phyloP scores from a whole-genome alignment of 2,329 filamentous ascomycete species.

The Diaporthe sp. region DNA sequence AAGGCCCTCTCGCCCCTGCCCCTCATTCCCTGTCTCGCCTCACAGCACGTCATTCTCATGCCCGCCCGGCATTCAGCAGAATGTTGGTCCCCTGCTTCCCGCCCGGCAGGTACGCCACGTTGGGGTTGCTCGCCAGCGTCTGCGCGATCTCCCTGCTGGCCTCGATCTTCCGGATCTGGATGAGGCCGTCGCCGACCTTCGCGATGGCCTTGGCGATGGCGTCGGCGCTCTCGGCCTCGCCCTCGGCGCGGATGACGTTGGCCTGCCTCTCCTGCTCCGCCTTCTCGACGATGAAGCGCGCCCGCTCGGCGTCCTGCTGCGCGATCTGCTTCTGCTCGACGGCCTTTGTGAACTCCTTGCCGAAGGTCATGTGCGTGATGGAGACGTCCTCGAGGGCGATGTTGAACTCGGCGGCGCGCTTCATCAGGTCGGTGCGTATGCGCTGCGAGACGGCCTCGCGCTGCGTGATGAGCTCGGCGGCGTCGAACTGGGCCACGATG shows the following conservation, averaged over 20 bases:
- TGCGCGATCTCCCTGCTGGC: slow-evolving; percentile 95
- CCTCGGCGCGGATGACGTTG: slow-evolving; percentile 97
- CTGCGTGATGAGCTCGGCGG: slow-evolving; percentile 98
- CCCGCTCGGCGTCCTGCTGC: slow-evolving; percentile 97
- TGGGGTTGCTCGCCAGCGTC: slow-evolving; percentile 89
- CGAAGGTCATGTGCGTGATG: slow-evolving; percentile 99
- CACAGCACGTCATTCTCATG: slow-evolving; percentile 45
- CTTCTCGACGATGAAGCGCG: slow-evolving; percentile 97
- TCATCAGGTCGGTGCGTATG: slow-evolving; percentile 92
- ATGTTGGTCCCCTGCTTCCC: slow-evolving; percentile 74
- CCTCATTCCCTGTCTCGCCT: neutral
- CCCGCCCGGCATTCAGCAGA: slow-evolving; percentile 64
- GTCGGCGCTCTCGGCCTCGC: slow-evolving; percentile 96
- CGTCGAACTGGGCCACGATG: slow-evolving; percentile 97
- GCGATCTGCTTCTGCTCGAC: slow-evolving; percentile 99
- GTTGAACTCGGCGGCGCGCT: slow-evolving; percentile 96
- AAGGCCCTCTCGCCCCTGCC: neutral
- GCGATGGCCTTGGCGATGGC: slow-evolving; percentile 94
- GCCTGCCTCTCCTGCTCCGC: slow-evolving; percentile 99
- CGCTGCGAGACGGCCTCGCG: slow-evolving; percentile 96
- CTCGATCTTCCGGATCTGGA: slow-evolving; percentile 97
- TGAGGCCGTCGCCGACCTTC: slow-evolving; percentile 92
- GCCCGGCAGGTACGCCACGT: slow-evolving; percentile 93
- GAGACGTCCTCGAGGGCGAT: slow-evolving; percentile 98
- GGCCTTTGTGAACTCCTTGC: slow-evolving; percentile 97